Base-by-base conservation (phyloP, 305 asterid genomes). In the Euphrasia arctica region DNA sequence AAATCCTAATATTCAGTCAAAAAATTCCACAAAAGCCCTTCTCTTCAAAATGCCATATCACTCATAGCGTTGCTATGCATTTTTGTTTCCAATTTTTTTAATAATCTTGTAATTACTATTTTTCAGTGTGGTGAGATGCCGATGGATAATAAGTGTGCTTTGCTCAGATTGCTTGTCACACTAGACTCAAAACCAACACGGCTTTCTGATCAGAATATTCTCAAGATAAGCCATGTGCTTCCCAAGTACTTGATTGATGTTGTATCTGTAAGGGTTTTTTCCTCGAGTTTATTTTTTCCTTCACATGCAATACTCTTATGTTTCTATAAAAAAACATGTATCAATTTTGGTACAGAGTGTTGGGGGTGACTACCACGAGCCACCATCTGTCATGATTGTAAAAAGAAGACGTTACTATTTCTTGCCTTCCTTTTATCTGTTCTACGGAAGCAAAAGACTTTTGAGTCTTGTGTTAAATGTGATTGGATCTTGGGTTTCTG, bases 121-220 rank as follows among this genome's bases (percentile, higher is more conserved):
- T 57, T 70, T 77, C 84, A 93, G 97, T 73, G 83, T 70, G 82
- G 77, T 41, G 70, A 74, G 67, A 78, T 68, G 70, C 83, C 96
- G 0, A 71, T 82, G 76, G 95, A 86, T 70, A 93, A 83, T 71
- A 78, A 75, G 70, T 85, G 94, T 66, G 93, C 89, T 47, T 75
- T 89, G 47, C 77, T 89, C 67, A 84, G 96, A 82, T 75, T 90
- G 83, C 87, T 89, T 7, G 29, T 76, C 65, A 64, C 81, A 49
- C 80, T 93, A 3, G 94, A 88, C 80, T 80, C 92, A 32, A 78
- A 71, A 39, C 91, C 88, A 49, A 73, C 95, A 9, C 69, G 76
- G 76, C 88, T 90, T 72, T 84, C 90, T 56, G 85, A 78, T 68
- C 75, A 71, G 75, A 83, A 86, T 72, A 65, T 87, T 64, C 71